Percentiles rank a stretch among this genome's conserved stretches.
phyloP scores from a whole-genome alignment of 176 grass and related monocot species.

The Oryza glaberrima region DNA sequence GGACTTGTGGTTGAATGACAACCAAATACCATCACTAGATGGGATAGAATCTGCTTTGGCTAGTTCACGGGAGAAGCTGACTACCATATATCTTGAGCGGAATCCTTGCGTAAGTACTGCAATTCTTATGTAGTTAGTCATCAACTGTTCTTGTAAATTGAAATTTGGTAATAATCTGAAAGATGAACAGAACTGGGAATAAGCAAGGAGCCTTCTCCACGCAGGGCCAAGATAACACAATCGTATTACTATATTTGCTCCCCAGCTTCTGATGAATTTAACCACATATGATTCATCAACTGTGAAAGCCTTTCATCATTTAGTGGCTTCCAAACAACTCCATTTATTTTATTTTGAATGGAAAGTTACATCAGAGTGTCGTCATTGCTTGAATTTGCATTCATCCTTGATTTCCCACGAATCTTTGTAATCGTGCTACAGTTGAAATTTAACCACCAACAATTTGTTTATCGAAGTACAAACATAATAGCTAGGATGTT shows the following conservation, averaged over 20 bases:
- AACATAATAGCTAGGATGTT: neutral
- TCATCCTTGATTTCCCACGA: slow-evolving; percentile 9
- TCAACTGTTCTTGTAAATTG: neutral
- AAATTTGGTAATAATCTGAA: neutral
- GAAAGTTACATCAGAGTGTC: neutral
- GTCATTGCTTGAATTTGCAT: neutral
- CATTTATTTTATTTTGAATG: slow-evolving; percentile 26
- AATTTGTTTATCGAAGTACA: slow-evolving; percentile 5
- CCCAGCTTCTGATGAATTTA: neutral
- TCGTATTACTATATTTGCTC: neutral
- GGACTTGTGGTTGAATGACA: slow-evolving; percentile 98
- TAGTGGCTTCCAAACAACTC: slow-evolving; percentile 8
- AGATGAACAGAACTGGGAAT: neutral
- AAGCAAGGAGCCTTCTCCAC: neutral
- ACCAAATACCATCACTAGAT: slow-evolving; percentile 92
- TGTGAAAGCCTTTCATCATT: neutral
- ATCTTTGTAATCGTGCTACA: neutral
- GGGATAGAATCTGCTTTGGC: slow-evolving; percentile 64
- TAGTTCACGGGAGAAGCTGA: slow-evolving; percentile 70
- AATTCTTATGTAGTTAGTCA: neutral
- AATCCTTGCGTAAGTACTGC: slow-evolving; percentile 88
- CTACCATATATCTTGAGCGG: slow-evolving; percentile 93
- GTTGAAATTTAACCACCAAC: slow-evolving; percentile 29
- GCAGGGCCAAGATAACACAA: neutral
- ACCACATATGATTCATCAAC: neutral